phyloP scores from a whole-genome alignment of 1,284 basidiomycete species.

The Rhodofomes roseus region DNA sequence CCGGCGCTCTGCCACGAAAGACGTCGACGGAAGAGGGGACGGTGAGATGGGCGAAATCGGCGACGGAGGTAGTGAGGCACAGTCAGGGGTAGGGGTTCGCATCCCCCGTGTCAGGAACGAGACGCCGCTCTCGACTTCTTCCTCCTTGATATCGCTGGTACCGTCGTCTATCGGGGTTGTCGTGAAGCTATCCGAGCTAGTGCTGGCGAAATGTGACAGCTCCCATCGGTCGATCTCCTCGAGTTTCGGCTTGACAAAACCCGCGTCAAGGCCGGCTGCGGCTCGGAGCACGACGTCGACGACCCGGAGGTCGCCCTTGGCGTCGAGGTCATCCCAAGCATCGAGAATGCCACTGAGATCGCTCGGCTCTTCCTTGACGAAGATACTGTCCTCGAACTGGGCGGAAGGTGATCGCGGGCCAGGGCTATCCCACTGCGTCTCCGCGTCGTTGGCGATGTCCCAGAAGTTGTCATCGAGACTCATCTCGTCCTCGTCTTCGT shows the following conservation, averaged over 20 bases:
- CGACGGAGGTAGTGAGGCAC: constrained; percentile 3
- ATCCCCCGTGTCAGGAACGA: constrained; percentile 17
- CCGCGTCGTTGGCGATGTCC: constrained; percentile 39
- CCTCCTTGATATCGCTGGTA: constrained; percentile 29
- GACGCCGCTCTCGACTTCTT: constrained; percentile 25
- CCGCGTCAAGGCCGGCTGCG: constrained; percentile 25
- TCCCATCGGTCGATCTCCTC: constrained; percentile 48
- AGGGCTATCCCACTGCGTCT: constrained; percentile 54
- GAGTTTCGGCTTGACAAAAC: constrained; percentile 32
- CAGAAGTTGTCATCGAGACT: constrained; percentile 29
- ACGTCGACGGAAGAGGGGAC: constrained; percentile 16
- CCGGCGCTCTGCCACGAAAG: constrained; percentile 12
- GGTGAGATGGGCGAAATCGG: constrained; percentile 14
- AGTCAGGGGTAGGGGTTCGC: constrained; percentile 13
- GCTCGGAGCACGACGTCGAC: constrained; percentile 38
- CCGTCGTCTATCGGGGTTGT: constrained; percentile 26
- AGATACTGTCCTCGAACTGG: constrained; percentile 30
- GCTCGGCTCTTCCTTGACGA: constrained; percentile 55
- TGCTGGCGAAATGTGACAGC: constrained; percentile 25
- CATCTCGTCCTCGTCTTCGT: constrained; percentile 20
- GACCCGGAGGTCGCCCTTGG: constrained; percentile 28
- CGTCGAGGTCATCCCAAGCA: constrained; percentile 56
- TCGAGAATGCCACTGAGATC: constrained; percentile 61
- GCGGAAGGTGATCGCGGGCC: constrained; percentile 55
- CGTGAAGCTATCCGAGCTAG: constrained; percentile 3